Percentiles rank a stretch among this genome's conserved stretches.
These are phyloP conservation scores for Penicillium brevicompactum DNA, from an alignment of 2,329 filamentous ascomycete genomes.

Conservation along the genomic window DNA sequence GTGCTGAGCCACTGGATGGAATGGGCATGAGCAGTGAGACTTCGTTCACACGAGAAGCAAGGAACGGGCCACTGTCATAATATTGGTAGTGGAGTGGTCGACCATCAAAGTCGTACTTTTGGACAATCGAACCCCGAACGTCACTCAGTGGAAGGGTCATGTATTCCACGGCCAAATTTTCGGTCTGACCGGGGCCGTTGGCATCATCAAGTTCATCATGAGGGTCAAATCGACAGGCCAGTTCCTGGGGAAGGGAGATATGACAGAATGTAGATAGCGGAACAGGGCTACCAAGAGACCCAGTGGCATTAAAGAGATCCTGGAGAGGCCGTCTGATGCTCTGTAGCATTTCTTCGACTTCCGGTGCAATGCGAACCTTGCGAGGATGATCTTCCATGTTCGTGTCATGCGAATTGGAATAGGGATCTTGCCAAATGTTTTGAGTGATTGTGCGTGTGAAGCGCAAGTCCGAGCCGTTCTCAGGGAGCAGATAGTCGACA, in stretches of 20 bases:
- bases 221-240: background rate
- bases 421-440: constrained; percentile 25
- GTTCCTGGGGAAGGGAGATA: constrained; percentile 31
- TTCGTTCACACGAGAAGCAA: constrained; percentile 31
- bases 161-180: constrained; percentile 33
- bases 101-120: constrained; percentile 36
- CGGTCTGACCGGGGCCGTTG: background rate
- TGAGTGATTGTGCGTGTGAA: constrained; percentile 38
- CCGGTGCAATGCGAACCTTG: background rate
- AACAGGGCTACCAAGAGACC: constrained; percentile 6
- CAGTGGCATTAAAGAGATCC: constrained; percentile 19
- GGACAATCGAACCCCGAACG: constrained; percentile 29
- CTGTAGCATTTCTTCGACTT: constrained; percentile 17
- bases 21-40: constrained; percentile 35
- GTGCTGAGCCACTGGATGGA: background rate
- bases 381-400: constrained; percentile 31
- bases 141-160: constrained; percentile 36
- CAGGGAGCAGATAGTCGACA: constrained; percentile 44
- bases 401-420: constrained; percentile 21
- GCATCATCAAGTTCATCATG: background rate
- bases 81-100: constrained; percentile 35
- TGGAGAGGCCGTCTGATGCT: constrained; percentile 26
- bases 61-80: constrained; percentile 36
- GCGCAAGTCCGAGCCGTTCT: constrained; percentile 41
- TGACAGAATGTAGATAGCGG: constrained; percentile 35